Evolutionary conservation across 441 rosid genomes (phyloP), one percentile per base, ranked within the genome.

Genomic region (Adansonia gregorii): DNA sequence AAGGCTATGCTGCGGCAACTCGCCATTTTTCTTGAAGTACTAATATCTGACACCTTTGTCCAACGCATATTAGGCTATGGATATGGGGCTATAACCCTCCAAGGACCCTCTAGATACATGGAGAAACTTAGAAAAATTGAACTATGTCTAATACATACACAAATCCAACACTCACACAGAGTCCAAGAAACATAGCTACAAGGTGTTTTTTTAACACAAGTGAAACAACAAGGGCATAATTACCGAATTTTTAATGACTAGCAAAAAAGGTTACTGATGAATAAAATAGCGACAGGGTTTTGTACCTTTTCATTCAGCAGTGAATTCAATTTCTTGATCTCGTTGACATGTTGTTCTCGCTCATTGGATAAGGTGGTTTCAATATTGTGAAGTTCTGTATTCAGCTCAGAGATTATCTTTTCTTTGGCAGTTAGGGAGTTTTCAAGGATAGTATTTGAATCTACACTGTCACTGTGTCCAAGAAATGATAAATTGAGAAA

Each of bases 351-450:
- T 82, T 87, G 90, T 81, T 91, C 99, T 76, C 97, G 92, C 84
- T 92, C 99, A 89, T 82, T 78, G 19, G 97, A 86, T 81, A 94
- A 86, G 73, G 93, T 83, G 76, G 89, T 89, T 86, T 94, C 99
- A 80, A 94, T 85, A 78, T 86, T 89, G 87, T 93, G 97, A 79
- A 97, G 94, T 82, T 97, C 99, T 90, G 85, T 87, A 78, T 94
- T 97, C 79, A 97, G 90, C 85, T 97, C 98, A 8, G 98, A 93
- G 66, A 97, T 92, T 76, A 97, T 86, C 89, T 93, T 97, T 86
- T 97, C 99, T 85, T 97, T 94, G 84, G 97, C 91, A 76, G 54
- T 94, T 83, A 94, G 81, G 74, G 96, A 93, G 82, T 89, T 97
- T 86, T 97, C 99, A 76, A 94, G 97, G 80, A 88, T 84, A 82